Evolutionary conservation across 768 basidiomycete genomes (phyloP).

Genomic region (Calocera cornea): DNA sequence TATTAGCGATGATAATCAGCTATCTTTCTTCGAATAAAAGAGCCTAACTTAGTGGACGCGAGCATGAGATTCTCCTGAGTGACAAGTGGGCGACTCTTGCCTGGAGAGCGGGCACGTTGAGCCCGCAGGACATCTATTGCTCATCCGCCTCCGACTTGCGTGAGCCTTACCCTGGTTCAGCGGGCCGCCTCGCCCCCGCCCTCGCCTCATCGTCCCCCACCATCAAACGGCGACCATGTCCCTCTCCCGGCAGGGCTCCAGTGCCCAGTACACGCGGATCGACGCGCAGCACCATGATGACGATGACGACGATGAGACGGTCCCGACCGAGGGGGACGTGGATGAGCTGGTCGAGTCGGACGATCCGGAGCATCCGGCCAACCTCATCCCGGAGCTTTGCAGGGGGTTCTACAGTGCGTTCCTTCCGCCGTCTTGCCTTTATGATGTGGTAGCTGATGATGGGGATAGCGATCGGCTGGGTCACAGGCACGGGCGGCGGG

Average conservation of each 20-base stretch:
- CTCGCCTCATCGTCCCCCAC: neutral
- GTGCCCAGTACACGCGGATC: neutral
- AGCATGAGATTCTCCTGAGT: too few relatives aligned
- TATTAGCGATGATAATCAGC: neutral
- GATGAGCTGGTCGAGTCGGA: slow-evolving; percentile 4
- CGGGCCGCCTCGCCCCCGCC: neutral
- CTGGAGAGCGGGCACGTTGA: neutral
- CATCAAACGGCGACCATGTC: neutral
- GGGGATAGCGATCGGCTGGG: slow-evolving; percentile 53
- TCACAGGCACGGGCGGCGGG: slow-evolving; percentile 65
- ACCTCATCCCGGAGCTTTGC: slow-evolving; percentile 77
- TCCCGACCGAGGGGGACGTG: slow-evolving; percentile 8
- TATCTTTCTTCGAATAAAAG: too few relatives aligned
- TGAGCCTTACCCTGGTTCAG: neutral
- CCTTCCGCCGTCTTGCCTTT: neutral
- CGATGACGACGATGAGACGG: neutral
- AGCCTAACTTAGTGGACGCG: too few relatives aligned
- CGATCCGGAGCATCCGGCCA: slow-evolving; percentile 57
- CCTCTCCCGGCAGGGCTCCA: neutral
- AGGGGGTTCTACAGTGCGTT: slow-evolving; percentile 52
- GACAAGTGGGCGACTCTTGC: too few relatives aligned
- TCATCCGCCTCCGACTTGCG: slow-evolving; percentile 6
- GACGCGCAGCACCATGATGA: neutral
- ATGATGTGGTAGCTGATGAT: neutral
- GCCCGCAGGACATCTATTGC: neutral